Percentiles rank a stretch among this genome's conserved stretches.
phyloP scores from a whole-genome alignment of 495 filamentous ascomycete species.

The Podospora sp. region DNA sequence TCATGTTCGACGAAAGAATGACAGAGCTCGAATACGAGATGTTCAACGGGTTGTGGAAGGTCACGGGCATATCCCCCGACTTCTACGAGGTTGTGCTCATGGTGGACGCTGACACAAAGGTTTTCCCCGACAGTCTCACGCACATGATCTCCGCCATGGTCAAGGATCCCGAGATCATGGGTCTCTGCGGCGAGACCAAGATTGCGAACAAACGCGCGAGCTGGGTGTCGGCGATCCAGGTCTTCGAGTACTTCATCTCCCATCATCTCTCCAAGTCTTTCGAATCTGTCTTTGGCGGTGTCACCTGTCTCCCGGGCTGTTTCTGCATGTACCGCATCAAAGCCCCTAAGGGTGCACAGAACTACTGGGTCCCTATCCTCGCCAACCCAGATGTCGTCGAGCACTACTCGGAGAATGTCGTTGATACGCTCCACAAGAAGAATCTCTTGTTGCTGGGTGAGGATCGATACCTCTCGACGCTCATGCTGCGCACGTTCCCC shows the following conservation, averaged over 20 bases:
- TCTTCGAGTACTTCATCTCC: conserved; percentile 99
- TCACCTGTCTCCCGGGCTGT: conserved; percentile 97
- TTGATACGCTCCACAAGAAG: conserved; percentile 99
- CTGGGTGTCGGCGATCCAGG: conserved; percentile 98
- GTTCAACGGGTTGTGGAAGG: conserved; percentile 98
- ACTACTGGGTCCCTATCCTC: conserved; percentile 99
- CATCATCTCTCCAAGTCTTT: conserved; percentile 97
- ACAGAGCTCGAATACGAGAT: conserved; percentile 99
- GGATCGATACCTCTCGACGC: conserved; percentile 93
- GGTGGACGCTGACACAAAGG: conserved; percentile 99
- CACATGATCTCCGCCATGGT: conserved; percentile 99
- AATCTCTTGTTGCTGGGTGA: conserved; percentile 94
- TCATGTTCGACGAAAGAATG: conserved; percentile 99
- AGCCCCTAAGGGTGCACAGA: conserved; percentile 95
- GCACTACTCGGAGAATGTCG: conserved; percentile 98
- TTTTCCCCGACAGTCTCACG: conserved; percentile 96
- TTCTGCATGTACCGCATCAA: conserved; percentile 99
- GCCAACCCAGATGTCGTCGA: conserved; percentile 99
- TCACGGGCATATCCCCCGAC: conserved; percentile 96
- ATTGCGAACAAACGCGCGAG: conserved; percentile 95
- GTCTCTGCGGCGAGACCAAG: conserved; percentile 97
- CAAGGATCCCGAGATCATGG: conserved; percentile 99
- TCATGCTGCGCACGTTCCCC: conserved; percentile 98
- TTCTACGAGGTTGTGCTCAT: conserved; percentile 97
- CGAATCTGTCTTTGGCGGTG: conserved; percentile 98